phyloP scores from a whole-genome alignment of 345 rosid genomes.

The Moringa oleifera region DNA sequence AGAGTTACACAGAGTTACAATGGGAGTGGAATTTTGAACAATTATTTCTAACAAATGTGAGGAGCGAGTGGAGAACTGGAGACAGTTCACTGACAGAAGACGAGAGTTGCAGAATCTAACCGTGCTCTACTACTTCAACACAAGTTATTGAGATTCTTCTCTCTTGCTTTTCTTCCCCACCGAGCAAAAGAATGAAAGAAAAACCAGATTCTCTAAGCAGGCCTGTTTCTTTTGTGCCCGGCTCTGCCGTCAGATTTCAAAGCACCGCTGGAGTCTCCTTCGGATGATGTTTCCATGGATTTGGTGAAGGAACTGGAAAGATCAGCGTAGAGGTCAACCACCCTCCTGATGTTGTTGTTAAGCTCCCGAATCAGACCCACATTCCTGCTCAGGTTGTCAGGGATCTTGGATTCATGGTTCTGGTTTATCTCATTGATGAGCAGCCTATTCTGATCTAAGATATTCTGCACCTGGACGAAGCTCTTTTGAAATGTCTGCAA shows the following conservation, averaged over 20 bases:
- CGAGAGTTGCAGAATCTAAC: slow-evolving; percentile 25
- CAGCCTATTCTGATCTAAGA: slow-evolving; percentile 64
- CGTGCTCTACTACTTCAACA: slow-evolving; percentile 24
- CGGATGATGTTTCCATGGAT: slow-evolving; percentile 57
- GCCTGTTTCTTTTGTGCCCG: slow-evolving; percentile 53
- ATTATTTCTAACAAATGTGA: slow-evolving; percentile 32
- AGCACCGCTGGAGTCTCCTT: slow-evolving; percentile 52
- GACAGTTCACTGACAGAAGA: slow-evolving; percentile 22
- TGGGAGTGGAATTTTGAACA: slow-evolving; percentile 20
- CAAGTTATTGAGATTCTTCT: slow-evolving; percentile 17
- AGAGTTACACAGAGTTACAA: slow-evolving; percentile 29
- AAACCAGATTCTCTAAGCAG: slow-evolving; percentile 19
- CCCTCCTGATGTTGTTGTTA: slow-evolving; percentile 73
- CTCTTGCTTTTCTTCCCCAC: slow-evolving; percentile 8
- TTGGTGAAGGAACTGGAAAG: slow-evolving; percentile 60
- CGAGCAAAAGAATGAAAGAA: slow-evolving; percentile 18
- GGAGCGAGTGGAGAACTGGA: slow-evolving; percentile 18
- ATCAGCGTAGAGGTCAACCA: slow-evolving; percentile 62
- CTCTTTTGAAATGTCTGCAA: slow-evolving; percentile 66
- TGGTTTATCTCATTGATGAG: slow-evolving; percentile 75
- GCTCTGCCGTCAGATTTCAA: slow-evolving; percentile 42
- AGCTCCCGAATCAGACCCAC: slow-evolving; percentile 75
- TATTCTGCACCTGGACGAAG: slow-evolving; percentile 63
- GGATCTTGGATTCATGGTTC: slow-evolving; percentile 72
- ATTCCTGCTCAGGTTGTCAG: slow-evolving; percentile 63